A percentile compares a stretch with the other conserved stretches of the same genome.
phyloP scores from a whole-genome alignment of 148 eudicot species.

The Chenopodium album region DNA sequence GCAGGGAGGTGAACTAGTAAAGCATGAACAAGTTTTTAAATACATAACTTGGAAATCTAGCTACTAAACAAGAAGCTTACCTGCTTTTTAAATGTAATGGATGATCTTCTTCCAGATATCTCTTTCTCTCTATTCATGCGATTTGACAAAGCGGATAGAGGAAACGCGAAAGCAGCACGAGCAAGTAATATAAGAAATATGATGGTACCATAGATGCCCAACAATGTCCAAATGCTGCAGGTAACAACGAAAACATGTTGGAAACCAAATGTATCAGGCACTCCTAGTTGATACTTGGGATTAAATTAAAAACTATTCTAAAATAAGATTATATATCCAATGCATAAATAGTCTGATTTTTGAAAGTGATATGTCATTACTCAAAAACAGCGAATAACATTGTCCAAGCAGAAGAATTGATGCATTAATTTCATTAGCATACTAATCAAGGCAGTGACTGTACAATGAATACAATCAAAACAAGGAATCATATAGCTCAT shows the following conservation, averaged over 20 bases:
- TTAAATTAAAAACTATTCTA: background rate
- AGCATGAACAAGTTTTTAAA: background rate
- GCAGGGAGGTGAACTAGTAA: background rate
- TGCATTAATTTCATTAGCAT: background rate
- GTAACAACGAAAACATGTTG: background rate
- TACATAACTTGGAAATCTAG: background rate
- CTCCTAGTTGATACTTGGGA: background rate
- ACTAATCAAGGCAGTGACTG: background rate
- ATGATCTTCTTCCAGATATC: conserved; percentile 35
- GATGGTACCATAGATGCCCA: conserved; percentile 48
- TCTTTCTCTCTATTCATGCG: conserved; percentile 56
- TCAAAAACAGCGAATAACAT: background rate
- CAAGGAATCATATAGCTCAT: no score
- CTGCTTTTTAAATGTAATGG: conserved; percentile 70
- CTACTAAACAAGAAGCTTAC: conserved; percentile 26
- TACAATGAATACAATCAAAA: no score
- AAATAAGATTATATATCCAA: no score
- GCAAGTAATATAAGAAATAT: conserved; percentile 68
- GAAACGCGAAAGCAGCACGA: conserved; percentile 92
- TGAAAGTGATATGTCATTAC: background rate
- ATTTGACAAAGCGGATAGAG: conserved; percentile 80
- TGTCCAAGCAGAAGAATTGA: background rate
- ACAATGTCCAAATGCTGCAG: conserved; percentile 52
- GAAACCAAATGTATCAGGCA: background rate
- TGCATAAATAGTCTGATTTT: background rate